These are phyloP conservation scores for Cyclotella choctawhatcheeana DNA, from an alignment of 108 stramenopile genomes.

Conservation along the genomic window DNA sequence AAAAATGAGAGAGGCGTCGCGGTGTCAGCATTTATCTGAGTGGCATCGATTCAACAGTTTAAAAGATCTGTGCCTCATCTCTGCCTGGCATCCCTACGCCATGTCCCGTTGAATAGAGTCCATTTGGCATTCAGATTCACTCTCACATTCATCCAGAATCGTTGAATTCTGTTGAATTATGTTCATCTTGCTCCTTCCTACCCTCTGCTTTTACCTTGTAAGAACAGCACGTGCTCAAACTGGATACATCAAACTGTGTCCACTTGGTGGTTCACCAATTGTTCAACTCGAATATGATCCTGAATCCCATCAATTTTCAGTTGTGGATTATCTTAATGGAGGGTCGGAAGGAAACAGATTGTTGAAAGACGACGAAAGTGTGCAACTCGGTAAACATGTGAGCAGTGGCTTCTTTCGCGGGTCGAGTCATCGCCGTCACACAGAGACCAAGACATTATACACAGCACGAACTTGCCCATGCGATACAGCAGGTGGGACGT, in stretches of 20 bases:
- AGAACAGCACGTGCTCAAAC: too few species aligned
- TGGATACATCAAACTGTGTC: slow-evolving; percentile 27
- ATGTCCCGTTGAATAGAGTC: too few species aligned
- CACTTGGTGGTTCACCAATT: slow-evolving; percentile 14
- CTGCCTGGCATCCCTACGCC: too few species aligned
- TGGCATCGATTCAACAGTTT: too few species aligned
- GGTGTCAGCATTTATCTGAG: too few species aligned
- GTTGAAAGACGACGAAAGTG: neutral
- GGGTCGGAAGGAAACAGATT: neutral
- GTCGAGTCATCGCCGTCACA: neutral
- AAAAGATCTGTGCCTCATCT: too few species aligned
- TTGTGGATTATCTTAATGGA: slow-evolving; percentile 7
- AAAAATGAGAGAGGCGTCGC: too few species aligned
- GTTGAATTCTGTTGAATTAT: too few species aligned
- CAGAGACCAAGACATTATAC: slow-evolving; percentile 1
- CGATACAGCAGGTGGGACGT: slow-evolving; percentile 22
- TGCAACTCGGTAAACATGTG: slow-evolving; percentile 11
- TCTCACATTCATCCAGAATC: too few species aligned
- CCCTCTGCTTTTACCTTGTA: too few species aligned
- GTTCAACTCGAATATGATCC: slow-evolving; percentile 40
- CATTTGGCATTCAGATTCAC: too few species aligned
- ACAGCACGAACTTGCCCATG: slow-evolving; percentile 43
- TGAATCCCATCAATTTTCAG: slow-evolving; percentile 21
- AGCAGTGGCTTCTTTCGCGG: neutral
- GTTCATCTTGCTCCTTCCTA: too few species aligned